Conservation (phyloP, 2,329 filamentous ascomycete genomes). For the Rutstroemia sydowiana region DNA sequence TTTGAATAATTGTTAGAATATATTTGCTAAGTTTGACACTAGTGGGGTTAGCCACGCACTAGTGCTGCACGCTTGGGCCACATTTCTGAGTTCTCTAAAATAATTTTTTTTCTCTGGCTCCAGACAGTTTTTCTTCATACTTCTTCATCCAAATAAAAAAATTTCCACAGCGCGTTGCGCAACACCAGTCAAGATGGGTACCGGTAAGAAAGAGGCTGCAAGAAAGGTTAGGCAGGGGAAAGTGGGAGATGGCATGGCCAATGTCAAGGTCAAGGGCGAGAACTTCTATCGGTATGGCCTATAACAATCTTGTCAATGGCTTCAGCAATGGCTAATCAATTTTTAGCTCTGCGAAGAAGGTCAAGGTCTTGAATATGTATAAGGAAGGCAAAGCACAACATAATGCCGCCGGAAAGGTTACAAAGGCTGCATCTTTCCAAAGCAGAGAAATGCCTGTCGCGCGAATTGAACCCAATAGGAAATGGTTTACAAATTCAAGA, state of each 20-base stretch:
- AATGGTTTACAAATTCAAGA: slow-evolving; percentile 96
- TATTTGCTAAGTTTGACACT: slow-evolving; percentile 15
- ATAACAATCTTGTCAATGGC: background rate
- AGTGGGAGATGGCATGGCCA: slow-evolving; percentile 76
- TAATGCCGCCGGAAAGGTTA: slow-evolving; percentile 77
- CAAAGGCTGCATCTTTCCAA: slow-evolving; percentile 77
- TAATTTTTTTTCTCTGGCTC: slow-evolving; percentile 16
- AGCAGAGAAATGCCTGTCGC: slow-evolving; percentile 74
- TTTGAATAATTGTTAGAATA: slow-evolving; percentile 9
- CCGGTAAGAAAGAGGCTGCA: slow-evolving; percentile 81
- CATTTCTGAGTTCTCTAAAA: slow-evolving; percentile 14
- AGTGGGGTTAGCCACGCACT: slow-evolving; percentile 15
- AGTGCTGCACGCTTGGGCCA: slow-evolving; percentile 15
- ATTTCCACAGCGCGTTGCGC: slow-evolving; percentile 15
- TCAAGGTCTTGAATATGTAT: slow-evolving; percentile 82
- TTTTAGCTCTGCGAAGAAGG: slow-evolving; percentile 65
- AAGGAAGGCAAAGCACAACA: slow-evolving; percentile 79
- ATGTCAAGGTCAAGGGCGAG: slow-evolving; percentile 91
- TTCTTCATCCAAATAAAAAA: slow-evolving; percentile 4
- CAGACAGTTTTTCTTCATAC: slow-evolving; percentile 17
- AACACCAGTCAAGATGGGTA: slow-evolving; percentile 58
- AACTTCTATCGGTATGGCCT: slow-evolving; percentile 80
- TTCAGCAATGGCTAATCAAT: slow-evolving; percentile 9
- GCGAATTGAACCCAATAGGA: slow-evolving; percentile 88
- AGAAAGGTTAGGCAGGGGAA: slow-evolving; percentile 82